These are phyloP conservation scores for Diaporthe vaccinii DNA, from an alignment of 2,329 filamentous ascomycete genomes.

Conservation along the genomic window DNA sequence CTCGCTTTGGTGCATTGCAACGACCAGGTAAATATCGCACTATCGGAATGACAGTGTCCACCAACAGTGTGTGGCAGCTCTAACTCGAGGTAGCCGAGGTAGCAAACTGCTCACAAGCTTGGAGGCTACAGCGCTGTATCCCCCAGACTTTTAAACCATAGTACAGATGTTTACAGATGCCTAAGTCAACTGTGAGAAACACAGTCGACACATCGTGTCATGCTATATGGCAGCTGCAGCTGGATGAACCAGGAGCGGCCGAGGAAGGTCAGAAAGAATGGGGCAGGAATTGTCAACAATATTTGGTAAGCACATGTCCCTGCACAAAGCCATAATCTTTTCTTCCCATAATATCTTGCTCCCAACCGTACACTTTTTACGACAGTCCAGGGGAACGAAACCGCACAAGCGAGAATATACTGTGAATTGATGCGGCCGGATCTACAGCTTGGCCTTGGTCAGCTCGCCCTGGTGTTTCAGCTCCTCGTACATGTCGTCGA, in stretches of 20 bases:
- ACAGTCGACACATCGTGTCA: too few relatives aligned
- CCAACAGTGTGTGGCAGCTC: not conserved
- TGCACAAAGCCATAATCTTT: not conserved
- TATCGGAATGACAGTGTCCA: constrained; percentile 17
- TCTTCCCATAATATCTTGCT: not conserved
- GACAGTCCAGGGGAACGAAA: not conserved
- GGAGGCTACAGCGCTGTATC: not conserved
- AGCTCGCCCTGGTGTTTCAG: constrained; percentile 56
- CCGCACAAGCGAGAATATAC: not conserved
- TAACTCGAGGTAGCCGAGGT: not conserved
- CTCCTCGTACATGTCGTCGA: constrained; percentile 70
- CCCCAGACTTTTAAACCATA: too few relatives aligned
- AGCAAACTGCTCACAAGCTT: not conserved
- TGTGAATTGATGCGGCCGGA: not conserved
- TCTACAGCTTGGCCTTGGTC: constrained; percentile 62
- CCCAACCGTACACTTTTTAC: not conserved
- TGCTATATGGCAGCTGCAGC: not conserved
- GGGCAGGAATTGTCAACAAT: not conserved
- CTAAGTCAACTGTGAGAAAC: too few relatives aligned
- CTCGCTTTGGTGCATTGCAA: constrained; percentile 37
- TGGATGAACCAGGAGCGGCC: not conserved
- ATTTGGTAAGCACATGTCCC: not conserved
- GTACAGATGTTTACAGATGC: too few relatives aligned
- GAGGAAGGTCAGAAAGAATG: not conserved
- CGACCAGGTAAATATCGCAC: not conserved